A percentile compares a stretch with the other conserved stretches of the same genome.
Evolutionary conservation across 257 asterid species (phyloP).

Genomic region (Dorcoceras hygrometricum): DNA sequence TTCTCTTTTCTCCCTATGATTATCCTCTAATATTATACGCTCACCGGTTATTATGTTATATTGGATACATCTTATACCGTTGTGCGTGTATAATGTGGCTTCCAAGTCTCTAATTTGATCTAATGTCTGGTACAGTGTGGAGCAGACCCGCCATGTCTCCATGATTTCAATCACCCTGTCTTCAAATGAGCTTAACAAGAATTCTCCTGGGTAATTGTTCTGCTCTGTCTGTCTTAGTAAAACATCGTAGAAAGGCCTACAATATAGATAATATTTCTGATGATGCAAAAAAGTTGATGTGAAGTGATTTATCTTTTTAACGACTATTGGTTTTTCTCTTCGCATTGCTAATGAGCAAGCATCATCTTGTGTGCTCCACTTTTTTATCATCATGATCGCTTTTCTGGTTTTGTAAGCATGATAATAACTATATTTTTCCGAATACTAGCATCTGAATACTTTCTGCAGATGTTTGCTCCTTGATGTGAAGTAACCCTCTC

Average conservation of each 20-base stretch:
- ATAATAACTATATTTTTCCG: not conserved
- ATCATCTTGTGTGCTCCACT: not conserved
- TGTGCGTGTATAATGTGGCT: not conserved
- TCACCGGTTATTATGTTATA: not conserved
- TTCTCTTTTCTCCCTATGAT: conserved; percentile 2
- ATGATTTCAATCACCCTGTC: conserved; percentile 92
- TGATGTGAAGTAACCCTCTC: conserved; percentile 1
- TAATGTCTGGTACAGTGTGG: conserved; percentile 61
- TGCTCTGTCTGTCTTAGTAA: not conserved
- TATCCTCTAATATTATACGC: not conserved
- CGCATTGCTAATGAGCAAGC: not conserved
- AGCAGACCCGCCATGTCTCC: conserved; percentile 97
- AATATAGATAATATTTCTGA: not conserved
- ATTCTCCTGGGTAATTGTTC: conserved; percentile 75
- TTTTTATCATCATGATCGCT: too few relatives aligned
- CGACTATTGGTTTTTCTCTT: not conserved
- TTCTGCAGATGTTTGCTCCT: not conserved
- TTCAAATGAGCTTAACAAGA: conserved; percentile 72
- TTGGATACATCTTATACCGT: not conserved
- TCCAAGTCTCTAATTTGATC: not conserved
- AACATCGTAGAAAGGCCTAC: not conserved
- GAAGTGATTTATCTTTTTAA: not conserved
- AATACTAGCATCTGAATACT: not conserved
- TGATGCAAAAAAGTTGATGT: not conserved
- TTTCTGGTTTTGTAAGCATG: not conserved